Evolutionary conservation across 2,329 filamentous ascomycete genomes (phyloP), one percentile per base, ranked within the genome.

Genomic region (Fusarium concolor): DNA sequence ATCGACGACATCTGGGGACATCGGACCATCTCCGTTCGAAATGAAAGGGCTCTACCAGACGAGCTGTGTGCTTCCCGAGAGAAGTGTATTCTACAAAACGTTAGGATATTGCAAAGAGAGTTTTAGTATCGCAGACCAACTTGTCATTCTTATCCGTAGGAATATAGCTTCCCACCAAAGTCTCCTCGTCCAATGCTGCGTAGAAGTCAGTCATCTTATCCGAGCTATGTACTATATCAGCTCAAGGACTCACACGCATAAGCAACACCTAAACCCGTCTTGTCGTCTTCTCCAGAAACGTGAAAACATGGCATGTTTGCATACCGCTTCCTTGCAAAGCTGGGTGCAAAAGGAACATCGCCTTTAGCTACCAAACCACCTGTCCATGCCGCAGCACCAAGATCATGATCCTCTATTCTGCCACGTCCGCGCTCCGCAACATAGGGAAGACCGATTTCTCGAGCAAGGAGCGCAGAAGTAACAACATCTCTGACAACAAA

Each of bases 1-100:
- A 87, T 81, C 7, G 83, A 83, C 10, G 82, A 83, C 52, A 84
- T 78, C 41, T 81, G 76, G 9, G 75, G 74, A 15, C 77, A 76
- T n/a, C 72, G 71, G n/a, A 81, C 71, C 73, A 79, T 74, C 65
- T 83, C 81, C 4, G 71, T 73, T 54, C 47, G 74, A 42, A 78
- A 68, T 2, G 55, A 61, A 4, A 67, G 45, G 2, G 65, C 26
- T 17, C 68, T 65, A 6, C 72, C 70, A 45, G 71, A 68, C 10
- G 59, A 56, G 7, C 22, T 55, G 2, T 65, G 46, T 7, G 73
- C 71, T 45, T 73, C 70, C 28, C 59, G 54, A 15, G 62, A 62
- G 55, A 71, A 72, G 49, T 53, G 53, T 17, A 75, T 60, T 17
- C 68, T 75, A 15, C 7, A 31, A 17, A 37, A 12, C 7, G 41